phyloP scores from a whole-genome alignment of 2,329 filamentous ascomycete species.

The Microdochium bolleyi region DNA sequence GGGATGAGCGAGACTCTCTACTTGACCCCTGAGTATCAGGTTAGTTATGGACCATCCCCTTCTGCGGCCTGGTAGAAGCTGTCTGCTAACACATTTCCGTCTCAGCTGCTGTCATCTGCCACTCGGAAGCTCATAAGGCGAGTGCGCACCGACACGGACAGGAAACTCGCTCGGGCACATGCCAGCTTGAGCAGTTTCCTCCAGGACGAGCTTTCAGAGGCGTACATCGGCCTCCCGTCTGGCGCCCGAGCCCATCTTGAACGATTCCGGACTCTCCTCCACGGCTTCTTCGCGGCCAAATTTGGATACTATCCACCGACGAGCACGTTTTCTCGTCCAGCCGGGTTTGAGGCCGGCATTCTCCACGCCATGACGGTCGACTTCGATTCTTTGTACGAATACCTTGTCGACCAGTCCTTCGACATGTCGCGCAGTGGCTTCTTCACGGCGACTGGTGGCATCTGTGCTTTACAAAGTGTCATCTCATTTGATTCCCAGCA shows the following conservation, averaged over 20 bases:
- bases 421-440: conserved; percentile 41
- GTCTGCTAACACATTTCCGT: conserved; percentile 12
- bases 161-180: conserved; percentile 49
- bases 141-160: conserved; percentile 57
- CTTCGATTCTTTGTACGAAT: conserved; percentile 63
- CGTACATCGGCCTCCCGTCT: conserved; percentile 54
- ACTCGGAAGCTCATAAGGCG: conserved; percentile 60
- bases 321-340: conserved; percentile 27
- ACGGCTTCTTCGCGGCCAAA: conserved; percentile 56
- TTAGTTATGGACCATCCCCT: conserved; percentile 27
- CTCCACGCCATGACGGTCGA: conserved; percentile 58
- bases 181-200: conserved; percentile 59
- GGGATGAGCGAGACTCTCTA: conserved; percentile 63
- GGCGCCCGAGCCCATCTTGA: conserved; percentile 61
- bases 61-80: neutral
- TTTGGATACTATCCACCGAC: conserved; percentile 67
- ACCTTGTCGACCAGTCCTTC: conserved; percentile 57
- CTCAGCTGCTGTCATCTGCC: conserved; percentile 37
- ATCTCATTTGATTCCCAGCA: conserved; percentile 57
- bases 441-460: conserved; percentile 52
- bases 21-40: conserved; percentile 51
- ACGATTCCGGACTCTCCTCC: conserved; percentile 61
- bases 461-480: conserved; percentile 63
- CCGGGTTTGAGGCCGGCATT: conserved; percentile 48
- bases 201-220: conserved; percentile 60